Evolutionary conservation across 148 eudicot species (phyloP).

Genomic region (Salicornia ramosissima): DNA sequence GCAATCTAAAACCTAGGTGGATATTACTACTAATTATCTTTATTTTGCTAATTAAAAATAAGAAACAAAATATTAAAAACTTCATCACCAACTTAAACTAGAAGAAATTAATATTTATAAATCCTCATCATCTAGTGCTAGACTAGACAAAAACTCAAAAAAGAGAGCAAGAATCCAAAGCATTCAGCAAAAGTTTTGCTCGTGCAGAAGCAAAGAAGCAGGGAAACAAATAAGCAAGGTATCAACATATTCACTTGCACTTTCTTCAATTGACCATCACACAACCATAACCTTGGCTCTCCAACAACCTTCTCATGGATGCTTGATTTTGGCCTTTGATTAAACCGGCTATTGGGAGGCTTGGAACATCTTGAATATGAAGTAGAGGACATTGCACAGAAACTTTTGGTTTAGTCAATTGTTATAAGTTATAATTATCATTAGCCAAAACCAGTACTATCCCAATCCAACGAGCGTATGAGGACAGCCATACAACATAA

Average conservation of each 20-base stretch:
- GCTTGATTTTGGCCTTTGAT: neutral
- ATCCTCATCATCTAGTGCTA: too few relatives aligned
- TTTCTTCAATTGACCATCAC: neutral
- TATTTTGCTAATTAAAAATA: too few relatives aligned
- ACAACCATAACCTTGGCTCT: neutral
- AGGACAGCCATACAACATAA: neutral
- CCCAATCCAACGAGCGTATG: neutral
- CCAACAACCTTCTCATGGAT: neutral
- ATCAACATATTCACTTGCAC: neutral
- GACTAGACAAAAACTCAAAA: neutral
- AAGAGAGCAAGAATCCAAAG: neutral
- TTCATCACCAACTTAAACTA: too few relatives aligned
- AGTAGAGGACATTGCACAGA: neutral
- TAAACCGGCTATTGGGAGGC: neutral
- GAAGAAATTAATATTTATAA: too few relatives aligned
- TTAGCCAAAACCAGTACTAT: neutral
- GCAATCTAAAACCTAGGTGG: too few relatives aligned
- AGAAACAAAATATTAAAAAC: too few relatives aligned
- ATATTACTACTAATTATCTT: too few relatives aligned
- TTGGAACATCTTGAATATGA: neutral
- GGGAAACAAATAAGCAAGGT: neutral
- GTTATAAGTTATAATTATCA: neutral
- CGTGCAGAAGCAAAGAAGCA: neutral
- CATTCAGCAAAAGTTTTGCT: neutral
- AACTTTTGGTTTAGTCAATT: neutral